These are phyloP conservation scores for Stereocaulon alpinum DNA, from an alignment of 495 filamentous ascomycete genomes.

Conservation along the genomic window DNA sequence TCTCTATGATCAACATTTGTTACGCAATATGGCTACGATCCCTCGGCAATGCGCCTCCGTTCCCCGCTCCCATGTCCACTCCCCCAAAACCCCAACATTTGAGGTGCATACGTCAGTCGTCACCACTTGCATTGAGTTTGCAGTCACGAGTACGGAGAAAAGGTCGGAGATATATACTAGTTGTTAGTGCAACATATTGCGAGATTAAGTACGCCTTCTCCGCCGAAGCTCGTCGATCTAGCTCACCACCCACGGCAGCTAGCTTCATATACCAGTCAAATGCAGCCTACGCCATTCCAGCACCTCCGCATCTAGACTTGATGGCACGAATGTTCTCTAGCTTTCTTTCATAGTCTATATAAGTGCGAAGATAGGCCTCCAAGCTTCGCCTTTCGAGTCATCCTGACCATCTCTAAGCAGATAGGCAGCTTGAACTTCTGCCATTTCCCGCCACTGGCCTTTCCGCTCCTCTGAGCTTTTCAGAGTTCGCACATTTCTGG, in stretches of 20 bases:
- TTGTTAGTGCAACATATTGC: slow-evolving; percentile 1
- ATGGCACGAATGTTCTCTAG: background rate
- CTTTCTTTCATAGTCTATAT: background rate
- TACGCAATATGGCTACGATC: background rate
- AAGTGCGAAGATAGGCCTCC: background rate
- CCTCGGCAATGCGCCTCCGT: background rate
- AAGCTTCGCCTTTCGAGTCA: background rate
- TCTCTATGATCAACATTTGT: background rate
- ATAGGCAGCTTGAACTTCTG: too few relatives aligned
- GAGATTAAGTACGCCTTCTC: slow-evolving; percentile 5
- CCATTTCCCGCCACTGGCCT: too few relatives aligned
- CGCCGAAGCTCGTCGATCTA: slow-evolving; percentile 2
- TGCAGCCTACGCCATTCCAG: background rate
- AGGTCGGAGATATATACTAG: slow-evolving; percentile 5
- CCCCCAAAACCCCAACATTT: background rate
- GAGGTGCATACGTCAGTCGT: background rate
- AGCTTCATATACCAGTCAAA: background rate
- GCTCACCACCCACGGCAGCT: slow-evolving; percentile 8
- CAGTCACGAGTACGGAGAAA: background rate
- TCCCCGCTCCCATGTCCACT: background rate
- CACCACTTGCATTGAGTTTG: background rate
- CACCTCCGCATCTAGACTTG: slow-evolving; percentile 1
- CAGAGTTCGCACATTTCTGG: too few relatives aligned
- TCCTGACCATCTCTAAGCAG: too few relatives aligned
- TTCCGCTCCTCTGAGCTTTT: too few relatives aligned